Evolutionary conservation across 2,329 filamentous ascomycete genomes (phyloP), one percentile per base, ranked within the genome.

Genomic region (Fusarium acutatum): DNA sequence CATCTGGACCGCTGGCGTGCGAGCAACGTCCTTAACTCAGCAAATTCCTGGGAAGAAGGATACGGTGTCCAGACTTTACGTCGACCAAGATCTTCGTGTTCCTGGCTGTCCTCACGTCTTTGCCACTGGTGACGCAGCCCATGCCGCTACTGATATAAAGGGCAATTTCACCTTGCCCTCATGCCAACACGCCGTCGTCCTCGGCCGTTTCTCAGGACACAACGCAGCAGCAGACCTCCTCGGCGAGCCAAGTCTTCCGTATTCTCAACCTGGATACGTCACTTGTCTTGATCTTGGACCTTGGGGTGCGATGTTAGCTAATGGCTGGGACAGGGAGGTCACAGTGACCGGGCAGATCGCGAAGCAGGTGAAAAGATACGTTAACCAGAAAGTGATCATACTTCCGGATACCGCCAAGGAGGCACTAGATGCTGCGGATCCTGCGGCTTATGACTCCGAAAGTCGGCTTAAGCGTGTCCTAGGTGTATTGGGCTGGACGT

Each of bases 1-100:
- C 2, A 69, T 84, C 11, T 84, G 83, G 82, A 83, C 83, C 1
- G 82, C 80, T 1, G 82, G 82, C 0, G 71, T 83, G 37, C 63
- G 63, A 20, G 82, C 82, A 4, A 79, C 78, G 0, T 65, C 75
- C 1, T 69, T 84, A 28, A 81, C 82, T 0, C 60, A 76, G 22
- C 81, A 82, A 24, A 78, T 84, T n/a, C 62, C 74, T 0, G 78
- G 75, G 3, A 22, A 66, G 7, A 82, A 69, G 28, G 82, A 84
- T 5, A 6, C 18, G 4, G 50, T 71, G 2, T 58, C 30, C n/a
- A 62, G 62, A 3, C 50, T 73, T 20, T 43, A 43, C 12, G 66
- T 71, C 7, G 56, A 71, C 26, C 41, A 49, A 34, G 6, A 73
- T n/a, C 71, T 73, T 20, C 62, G 46, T 3, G 57, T 67, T 5